These are phyloP conservation scores for Diphasiastrum complanatum DNA, from an alignment of 83 land plant species.

Conservation along the genomic window DNA sequence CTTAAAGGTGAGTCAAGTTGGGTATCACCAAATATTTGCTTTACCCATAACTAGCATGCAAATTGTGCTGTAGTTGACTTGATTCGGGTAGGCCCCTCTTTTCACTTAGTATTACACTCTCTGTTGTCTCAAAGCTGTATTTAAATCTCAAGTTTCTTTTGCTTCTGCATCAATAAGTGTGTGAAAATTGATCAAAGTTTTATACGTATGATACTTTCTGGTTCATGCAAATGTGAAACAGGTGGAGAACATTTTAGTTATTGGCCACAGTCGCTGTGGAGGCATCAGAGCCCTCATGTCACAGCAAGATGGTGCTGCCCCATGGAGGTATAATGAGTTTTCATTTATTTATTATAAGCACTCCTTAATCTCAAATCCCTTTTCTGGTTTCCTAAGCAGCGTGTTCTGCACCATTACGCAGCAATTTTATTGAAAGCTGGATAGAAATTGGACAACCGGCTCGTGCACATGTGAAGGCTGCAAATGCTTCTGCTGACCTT, in stretches of 20 bases:
- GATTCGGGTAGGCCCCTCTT: too few species aligned
- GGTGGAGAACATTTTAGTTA: conserved; percentile 73
- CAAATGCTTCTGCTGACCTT: conserved; percentile 36
- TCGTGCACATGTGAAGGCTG: conserved; percentile 40
- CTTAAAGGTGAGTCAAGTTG: conserved; percentile 33
- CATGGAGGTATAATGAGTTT: background rate
- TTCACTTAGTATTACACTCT: too few species aligned
- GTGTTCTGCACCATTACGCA: too few species aligned
- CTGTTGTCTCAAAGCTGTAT: too few species aligned
- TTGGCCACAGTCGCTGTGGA: conserved; percentile 92
- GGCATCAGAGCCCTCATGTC: conserved; percentile 87
- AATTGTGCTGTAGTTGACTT: too few species aligned
- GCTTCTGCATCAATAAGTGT: too few species aligned
- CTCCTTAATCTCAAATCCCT: background rate
- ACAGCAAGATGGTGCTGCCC: conserved; percentile 41
- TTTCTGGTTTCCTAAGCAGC: too few species aligned
- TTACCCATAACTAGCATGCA: too few species aligned
- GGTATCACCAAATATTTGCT: conserved; percentile 5
- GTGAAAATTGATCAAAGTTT: too few species aligned
- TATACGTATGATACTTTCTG: background rate
- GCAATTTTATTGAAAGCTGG: conserved; percentile 67
- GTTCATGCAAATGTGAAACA: conserved; percentile 1
- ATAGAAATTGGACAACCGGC: conserved; percentile 52
- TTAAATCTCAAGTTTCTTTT: too few species aligned
- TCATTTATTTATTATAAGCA: background rate